Evolutionary conservation across 495 filamentous ascomycete species (phyloP).

Genomic region (Peziza echinospora): DNA sequence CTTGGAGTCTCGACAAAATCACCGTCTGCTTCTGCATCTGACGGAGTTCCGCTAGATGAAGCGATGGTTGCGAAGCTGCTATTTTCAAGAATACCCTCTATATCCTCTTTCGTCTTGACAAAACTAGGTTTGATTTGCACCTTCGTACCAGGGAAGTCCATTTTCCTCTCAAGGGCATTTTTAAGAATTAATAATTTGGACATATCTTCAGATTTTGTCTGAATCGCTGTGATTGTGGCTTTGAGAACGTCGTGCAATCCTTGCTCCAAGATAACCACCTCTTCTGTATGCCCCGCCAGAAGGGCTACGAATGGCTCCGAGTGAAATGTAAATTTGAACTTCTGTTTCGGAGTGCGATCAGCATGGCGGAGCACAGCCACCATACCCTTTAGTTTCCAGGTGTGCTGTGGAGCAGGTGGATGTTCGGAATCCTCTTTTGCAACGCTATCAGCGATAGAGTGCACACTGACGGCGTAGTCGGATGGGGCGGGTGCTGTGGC

Average conservation of each 20-base stretch:
- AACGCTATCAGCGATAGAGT: conserved; percentile 11
- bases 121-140: conserved; percentile 81
- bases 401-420: conserved; percentile 75
- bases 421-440: conserved; percentile 28
- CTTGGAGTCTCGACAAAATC: neutral
- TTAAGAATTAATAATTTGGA: conserved; percentile 65
- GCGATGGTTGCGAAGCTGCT: too few relatives aligned
- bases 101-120: neutral
- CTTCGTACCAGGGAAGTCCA: conserved; percentile 83
- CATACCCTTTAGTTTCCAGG: conserved; percentile 97
- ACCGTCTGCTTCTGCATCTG: neutral
- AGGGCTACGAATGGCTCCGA: conserved; percentile 88
- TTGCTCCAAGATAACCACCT: conserved; percentile 79
- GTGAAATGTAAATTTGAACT: conserved; percentile 98
- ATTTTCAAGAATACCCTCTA: neutral
- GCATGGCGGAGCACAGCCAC: conserved; percentile 91
- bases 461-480: conserved; percentile 2
- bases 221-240: conserved; percentile 59
- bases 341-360: conserved; percentile 93
- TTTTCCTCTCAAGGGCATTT: conserved; percentile 75
- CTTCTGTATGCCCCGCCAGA: conserved; percentile 82
- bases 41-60: neutral
- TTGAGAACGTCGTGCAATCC: conserved; percentile 74
- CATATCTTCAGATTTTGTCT: conserved; percentile 57
- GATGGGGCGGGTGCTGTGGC: neutral